Evolutionary conservation across 208 protist genomes (phyloP).

Genomic region (Leishmania gerbilli): DNA sequence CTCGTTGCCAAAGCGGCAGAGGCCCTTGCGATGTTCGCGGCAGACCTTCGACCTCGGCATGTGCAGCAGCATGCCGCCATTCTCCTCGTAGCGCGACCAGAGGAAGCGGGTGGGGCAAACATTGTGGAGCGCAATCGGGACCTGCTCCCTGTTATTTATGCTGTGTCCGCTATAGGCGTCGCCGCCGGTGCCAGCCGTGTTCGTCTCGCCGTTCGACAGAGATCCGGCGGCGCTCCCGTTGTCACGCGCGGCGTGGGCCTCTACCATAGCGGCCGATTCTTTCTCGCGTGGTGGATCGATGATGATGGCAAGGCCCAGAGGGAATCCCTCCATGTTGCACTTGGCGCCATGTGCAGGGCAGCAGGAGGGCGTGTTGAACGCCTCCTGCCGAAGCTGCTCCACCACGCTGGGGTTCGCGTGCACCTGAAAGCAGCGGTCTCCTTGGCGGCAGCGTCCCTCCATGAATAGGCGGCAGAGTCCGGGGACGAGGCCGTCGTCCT

Average conservation of each 20-base stretch:
- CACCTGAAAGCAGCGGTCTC: constrained; percentile 77
- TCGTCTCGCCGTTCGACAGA: constrained; percentile 22
- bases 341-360: constrained; percentile 73
- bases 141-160: constrained; percentile 20
- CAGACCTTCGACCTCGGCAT: constrained; percentile 65
- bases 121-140: constrained; percentile 56
- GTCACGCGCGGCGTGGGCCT: constrained; percentile 19
- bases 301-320: constrained; percentile 69
- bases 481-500: constrained; percentile 80
- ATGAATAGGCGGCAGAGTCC: constrained; percentile 83
- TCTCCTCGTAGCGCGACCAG: constrained; percentile 65
- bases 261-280: not conserved
- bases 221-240: constrained; percentile 17
- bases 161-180: constrained; percentile 5
- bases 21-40: constrained; percentile 71
- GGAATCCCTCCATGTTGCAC: constrained; percentile 71
- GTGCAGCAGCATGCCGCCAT: constrained; percentile 46
- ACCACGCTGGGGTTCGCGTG: constrained; percentile 70
- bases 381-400: constrained; percentile 59
- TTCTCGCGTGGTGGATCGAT: constrained; percentile 40
- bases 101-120: constrained; percentile 74
- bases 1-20: constrained; percentile 87
- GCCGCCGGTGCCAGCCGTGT: constrained; percentile 4
- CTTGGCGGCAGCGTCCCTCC: constrained; percentile 76
- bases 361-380: constrained; percentile 64